Base-by-base conservation (phyloP, 768 basidiomycete genomes). In the Phanerochaete sordida region DNA sequence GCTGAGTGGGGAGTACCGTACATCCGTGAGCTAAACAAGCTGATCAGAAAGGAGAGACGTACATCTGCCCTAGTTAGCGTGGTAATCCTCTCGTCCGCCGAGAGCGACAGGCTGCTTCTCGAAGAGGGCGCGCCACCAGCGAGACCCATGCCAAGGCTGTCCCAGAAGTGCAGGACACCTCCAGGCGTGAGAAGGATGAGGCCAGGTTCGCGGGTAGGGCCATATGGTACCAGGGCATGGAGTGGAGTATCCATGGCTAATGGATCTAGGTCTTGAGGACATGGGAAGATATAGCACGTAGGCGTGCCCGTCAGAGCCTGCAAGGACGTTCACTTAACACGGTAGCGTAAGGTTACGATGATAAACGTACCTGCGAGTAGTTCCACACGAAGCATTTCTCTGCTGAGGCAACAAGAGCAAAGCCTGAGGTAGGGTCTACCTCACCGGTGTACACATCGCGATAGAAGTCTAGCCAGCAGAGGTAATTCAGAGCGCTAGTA, bases 301-400 rank as follows among this genome's bases (percentile, higher is more conserved):
- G 89, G 88, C 35, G 82, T 84, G 27, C 88, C 85, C 69, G 83
- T 85, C 59, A 88, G 77, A 1, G 85, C 83, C 78, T 86, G 55
- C 2, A 6, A 51, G 28, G 28, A 11, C 47, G 49, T 54, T 33
- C 54, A 23, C 27, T 21, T n/a, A 47, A 3, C 23, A 46, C 2
- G 19, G 43, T n/a, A n/a, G 45, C 6, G 31, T 19, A 13, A 43
- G 37, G 4, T 3, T 23, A 39, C 30, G 51, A 31, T n/a, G n/a
- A 2, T 16, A 7, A 8, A 68, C 74, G 57, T 62, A 83, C 86
- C 72, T 88, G 85, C 45, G 85, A 81, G 74, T 92, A 87, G 62
- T 90, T 87, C 90, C 90, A 93, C 49, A 91, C 87, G 72, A 90
- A 92, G 70, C 89, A 91, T 9, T 88, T 90, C 66, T 83, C 82